Conservation (phyloP, 2,329 filamentous ascomycete species). For the Ceratocystis harringtonii region DNA sequence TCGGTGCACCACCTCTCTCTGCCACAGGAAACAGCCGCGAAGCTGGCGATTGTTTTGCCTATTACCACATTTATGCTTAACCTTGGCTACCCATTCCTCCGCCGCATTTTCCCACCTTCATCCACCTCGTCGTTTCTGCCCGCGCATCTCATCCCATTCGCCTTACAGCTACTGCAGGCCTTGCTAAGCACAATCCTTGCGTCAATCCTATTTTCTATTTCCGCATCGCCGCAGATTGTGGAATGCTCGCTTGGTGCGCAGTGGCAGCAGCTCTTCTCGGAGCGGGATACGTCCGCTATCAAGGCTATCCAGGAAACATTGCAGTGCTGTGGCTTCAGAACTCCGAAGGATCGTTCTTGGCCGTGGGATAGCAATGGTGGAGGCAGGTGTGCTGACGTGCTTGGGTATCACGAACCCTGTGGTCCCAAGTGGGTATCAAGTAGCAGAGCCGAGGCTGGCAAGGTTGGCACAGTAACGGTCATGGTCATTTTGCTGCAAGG, state of each 20-base stretch:
- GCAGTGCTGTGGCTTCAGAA: conserved; percentile 50
- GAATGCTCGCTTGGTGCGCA: conserved; percentile 18
- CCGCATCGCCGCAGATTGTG: background rate
- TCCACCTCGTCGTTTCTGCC: background rate
- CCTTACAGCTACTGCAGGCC: background rate
- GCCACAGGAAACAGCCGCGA: conserved; percentile 10
- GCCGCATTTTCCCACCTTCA: background rate
- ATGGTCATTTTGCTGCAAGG: conserved; percentile 38
- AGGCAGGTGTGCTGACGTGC: conserved; percentile 32
- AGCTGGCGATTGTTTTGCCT: conserved; percentile 7
- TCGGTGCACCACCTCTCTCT: conserved; percentile 11
- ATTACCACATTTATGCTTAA: conserved; percentile 7
- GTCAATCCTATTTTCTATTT: conserved; percentile 27
- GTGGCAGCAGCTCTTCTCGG: conserved; percentile 20
- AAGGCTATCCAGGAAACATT: conserved; percentile 49
- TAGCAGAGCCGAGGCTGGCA: conserved; percentile 33
- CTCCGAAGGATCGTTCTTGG: conserved; percentile 43
- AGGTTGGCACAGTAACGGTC: conserved; percentile 39
- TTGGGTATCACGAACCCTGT: conserved; percentile 34
- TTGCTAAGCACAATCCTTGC: conserved; percentile 25
- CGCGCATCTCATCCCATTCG: background rate
- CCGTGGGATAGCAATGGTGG: conserved; percentile 35
- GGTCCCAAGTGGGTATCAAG: conserved; percentile 33
- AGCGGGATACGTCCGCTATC: conserved; percentile 37
- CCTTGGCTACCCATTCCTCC: background rate